phyloP scores from a whole-genome alignment of 2,329 filamentous ascomycete genomes.

The Elsinoe necatrix region DNA sequence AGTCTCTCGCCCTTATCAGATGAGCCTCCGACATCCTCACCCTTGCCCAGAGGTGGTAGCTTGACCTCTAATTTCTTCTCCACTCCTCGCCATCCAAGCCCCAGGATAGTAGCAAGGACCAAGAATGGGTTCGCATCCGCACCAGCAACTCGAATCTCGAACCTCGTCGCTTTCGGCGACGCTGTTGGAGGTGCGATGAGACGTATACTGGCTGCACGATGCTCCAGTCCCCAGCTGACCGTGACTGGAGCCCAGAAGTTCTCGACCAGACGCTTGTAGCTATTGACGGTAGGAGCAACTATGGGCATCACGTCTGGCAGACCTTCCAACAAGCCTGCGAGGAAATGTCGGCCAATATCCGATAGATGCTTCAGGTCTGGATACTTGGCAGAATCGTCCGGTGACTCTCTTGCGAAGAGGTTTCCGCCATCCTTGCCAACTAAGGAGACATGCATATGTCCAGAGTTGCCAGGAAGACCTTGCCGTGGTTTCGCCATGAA shows the following conservation, averaged over 20 bases:
- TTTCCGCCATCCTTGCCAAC: slow-evolving; percentile 69
- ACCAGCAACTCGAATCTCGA: slow-evolving; percentile 89
- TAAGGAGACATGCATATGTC: slow-evolving; percentile 90
- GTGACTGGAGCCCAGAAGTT: slow-evolving; percentile 99
- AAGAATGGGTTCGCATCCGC: slow-evolving; percentile 86
- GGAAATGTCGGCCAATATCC: slow-evolving; percentile 83
- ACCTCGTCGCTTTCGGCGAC: slow-evolving; percentile 76
- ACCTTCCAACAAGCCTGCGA: slow-evolving; percentile 81
- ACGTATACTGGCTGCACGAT: slow-evolving; percentile 83
- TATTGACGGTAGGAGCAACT: slow-evolving; percentile 90
- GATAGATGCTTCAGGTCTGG: slow-evolving; percentile 72
- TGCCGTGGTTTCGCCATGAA: slow-evolving; percentile 98
- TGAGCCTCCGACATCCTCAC: slow-evolving; percentile 67
- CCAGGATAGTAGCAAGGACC: slow-evolving; percentile 78
- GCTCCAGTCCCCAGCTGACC: slow-evolving; percentile 93
- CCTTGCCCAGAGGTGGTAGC: slow-evolving; percentile 74
- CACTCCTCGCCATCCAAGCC: slow-evolving; percentile 80
- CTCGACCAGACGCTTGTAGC: slow-evolving; percentile 94
- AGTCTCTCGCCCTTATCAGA: slow-evolving; percentile 66
- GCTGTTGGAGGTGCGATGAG: slow-evolving; percentile 82
- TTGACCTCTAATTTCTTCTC: slow-evolving; percentile 83
- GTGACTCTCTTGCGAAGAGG: slow-evolving; percentile 64
- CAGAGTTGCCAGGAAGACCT: slow-evolving; percentile 86
- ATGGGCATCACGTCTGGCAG: slow-evolving; percentile 94
- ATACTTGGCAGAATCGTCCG: slow-evolving; percentile 64